Percentiles rank a stretch among this genome's conserved stretches.
Evolutionary conservation across 768 basidiomycete genomes (phyloP).

Genomic region (Suillus brevipes): DNA sequence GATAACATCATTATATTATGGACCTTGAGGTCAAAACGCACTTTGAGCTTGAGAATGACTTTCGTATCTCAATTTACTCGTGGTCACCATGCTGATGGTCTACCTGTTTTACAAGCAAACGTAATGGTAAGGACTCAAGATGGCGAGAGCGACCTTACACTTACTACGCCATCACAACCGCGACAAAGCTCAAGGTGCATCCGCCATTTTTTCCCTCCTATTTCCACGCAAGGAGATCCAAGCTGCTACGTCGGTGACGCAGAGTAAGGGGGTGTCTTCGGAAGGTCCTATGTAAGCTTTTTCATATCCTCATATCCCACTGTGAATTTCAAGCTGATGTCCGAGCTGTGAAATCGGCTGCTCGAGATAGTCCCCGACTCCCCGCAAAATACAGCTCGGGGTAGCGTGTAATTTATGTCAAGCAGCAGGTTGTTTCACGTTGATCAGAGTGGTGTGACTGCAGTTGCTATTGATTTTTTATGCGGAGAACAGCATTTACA

Average conservation of each 20-base stretch:
- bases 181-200: neutral
- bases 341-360: neutral
- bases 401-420: neutral
- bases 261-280: constrained; percentile 47
- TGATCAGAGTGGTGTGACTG: neutral
- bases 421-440: neutral
- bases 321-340: too few relatives aligned
- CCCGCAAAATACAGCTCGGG: neutral
- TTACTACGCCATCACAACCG: neutral
- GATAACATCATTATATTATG: neutral
- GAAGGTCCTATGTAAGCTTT: neutral
- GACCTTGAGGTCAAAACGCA: neutral
- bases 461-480: too few relatives aligned
- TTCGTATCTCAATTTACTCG: neutral
- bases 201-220: neutral
- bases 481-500: too few relatives aligned
- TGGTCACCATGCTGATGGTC: neutral
- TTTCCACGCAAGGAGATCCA: constrained; percentile 65
- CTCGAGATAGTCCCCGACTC: neutral
- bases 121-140: neutral
- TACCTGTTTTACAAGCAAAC: neutral
- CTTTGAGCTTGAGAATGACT: neutral
- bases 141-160: neutral
- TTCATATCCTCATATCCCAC: neutral
- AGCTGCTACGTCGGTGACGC: constrained; percentile 73